phyloP scores from a whole-genome alignment of 345 rosid genomes.

The Chamaenerion angustifolium region DNA sequence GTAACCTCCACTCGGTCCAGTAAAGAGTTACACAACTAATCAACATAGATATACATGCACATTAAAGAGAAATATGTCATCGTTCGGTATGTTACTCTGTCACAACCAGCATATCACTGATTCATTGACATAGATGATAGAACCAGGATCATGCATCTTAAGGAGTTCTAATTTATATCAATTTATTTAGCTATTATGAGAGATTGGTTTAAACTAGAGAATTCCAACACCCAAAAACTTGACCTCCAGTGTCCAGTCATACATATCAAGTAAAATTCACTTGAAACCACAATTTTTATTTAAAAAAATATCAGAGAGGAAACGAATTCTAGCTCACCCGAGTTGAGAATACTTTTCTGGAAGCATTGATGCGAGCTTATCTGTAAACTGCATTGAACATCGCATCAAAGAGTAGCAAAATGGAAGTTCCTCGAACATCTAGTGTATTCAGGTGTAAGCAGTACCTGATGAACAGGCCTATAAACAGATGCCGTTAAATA shows the following conservation, averaged over 20 bases:
- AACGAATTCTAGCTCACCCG: slow-evolving; percentile 46
- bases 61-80: too few relatives aligned
- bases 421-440: neutral
- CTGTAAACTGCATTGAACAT: slow-evolving; percentile 71
- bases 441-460: slow-evolving; percentile 1
- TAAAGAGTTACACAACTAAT: too few relatives aligned
- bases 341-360: slow-evolving; percentile 78
- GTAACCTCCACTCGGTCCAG: too few relatives aligned
- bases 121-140: neutral
- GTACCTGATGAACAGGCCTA: slow-evolving; percentile 93
- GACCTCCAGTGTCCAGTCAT: too few relatives aligned
- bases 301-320: slow-evolving; percentile 5
- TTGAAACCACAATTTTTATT: neutral
- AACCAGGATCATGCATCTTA: neutral
- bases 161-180: neutral
- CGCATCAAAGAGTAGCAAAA: slow-evolving; percentile 9
- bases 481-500: slow-evolving; percentile 91
- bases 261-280: neutral
- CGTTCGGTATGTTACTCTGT: too few relatives aligned
- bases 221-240: neutral
- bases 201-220: neutral
- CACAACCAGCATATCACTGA: too few relatives aligned
- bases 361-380: slow-evolving; percentile 72
- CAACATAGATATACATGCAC: too few relatives aligned
- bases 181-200: neutral